Conservation (phyloP, 2,329 filamentous ascomycete species). For the Chrysoporthe cubensis region DNA sequence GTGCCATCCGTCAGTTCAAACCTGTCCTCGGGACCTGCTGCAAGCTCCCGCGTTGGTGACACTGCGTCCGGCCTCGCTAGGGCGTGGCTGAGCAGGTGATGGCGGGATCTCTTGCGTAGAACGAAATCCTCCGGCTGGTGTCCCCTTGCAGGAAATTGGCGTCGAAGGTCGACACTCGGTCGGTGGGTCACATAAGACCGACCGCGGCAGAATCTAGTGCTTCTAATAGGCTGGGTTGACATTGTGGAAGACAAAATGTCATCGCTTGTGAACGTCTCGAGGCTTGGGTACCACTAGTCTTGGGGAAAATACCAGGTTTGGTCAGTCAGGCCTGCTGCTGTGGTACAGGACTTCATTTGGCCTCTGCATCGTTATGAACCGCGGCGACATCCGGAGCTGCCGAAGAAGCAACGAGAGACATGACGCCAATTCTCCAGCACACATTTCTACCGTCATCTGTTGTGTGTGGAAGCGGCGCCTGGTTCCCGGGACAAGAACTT, state of each 20-base stretch:
- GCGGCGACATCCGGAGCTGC: slow-evolving; percentile 6
- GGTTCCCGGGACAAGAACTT: neutral
- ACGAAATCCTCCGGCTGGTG: slow-evolving; percentile 3
- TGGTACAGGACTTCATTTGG: neutral
- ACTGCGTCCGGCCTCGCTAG: slow-evolving; percentile 3
- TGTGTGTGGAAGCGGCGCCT: no score
- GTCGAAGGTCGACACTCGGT: slow-evolving; percentile 13
- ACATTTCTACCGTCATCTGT: neutral
- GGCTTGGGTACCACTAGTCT: neutral
- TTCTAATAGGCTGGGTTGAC: neutral
- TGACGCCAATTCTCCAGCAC: slow-evolving; percentile 17
- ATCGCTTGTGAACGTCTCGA: neutral
- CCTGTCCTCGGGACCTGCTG: slow-evolving; percentile 13
- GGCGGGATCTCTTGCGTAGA: neutral
- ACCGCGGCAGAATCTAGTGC: slow-evolving; percentile 7
- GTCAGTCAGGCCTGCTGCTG: neutral
- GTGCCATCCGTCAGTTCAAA: neutral
- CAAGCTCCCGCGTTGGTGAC: slow-evolving; percentile 9
- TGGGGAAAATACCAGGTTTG: neutral
- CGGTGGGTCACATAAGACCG: slow-evolving; percentile 21
- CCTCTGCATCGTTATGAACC: neutral
- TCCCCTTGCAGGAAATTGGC: slow-evolving; percentile 2
- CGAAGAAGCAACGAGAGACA: slow-evolving; percentile 16
- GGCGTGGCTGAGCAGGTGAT: neutral
- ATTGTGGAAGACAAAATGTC: neutral